phyloP scores from a whole-genome alignment of 2,329 filamentous ascomycete species.

The Alternaria triticimaculans region DNA sequence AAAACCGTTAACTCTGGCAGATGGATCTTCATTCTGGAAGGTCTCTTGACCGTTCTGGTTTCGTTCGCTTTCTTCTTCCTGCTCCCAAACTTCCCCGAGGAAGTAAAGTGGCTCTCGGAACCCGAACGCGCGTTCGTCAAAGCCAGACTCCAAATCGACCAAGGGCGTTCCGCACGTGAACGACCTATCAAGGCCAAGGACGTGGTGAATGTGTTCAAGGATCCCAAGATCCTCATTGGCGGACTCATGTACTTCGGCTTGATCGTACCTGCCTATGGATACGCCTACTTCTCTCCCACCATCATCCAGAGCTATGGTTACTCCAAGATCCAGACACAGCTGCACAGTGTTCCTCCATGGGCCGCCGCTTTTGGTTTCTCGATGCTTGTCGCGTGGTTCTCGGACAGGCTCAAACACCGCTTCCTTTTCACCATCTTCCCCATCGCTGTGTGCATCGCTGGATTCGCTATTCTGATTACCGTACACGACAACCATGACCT shows the following conservation, averaged over 20 bases:
- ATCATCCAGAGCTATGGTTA: slow-evolving; percentile 61
- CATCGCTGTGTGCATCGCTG: slow-evolving; percentile 72
- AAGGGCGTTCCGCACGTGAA: slow-evolving; percentile 56
- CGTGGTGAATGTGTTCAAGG: slow-evolving; percentile 56
- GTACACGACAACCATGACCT: slow-evolving; percentile 71
- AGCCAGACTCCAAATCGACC: slow-evolving; percentile 55
- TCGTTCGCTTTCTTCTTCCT: slow-evolving; percentile 56
- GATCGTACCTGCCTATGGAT: slow-evolving; percentile 50
- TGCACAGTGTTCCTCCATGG: slow-evolving; percentile 66
- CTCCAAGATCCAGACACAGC: slow-evolving; percentile 60
- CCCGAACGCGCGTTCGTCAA: slow-evolving; percentile 57
- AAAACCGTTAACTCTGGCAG: background rate
- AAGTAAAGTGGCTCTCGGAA: slow-evolving; percentile 55
- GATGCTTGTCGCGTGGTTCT: slow-evolving; percentile 74
- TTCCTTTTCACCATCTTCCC: slow-evolving; percentile 74
- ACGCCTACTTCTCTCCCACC: slow-evolving; percentile 56
- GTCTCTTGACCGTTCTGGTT: slow-evolving; percentile 53
- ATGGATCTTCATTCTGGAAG: slow-evolving; percentile 81
- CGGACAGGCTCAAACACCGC: slow-evolving; percentile 75
- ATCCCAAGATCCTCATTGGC: slow-evolving; percentile 57
- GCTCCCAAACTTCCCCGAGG: slow-evolving; percentile 58
- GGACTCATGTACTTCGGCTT: slow-evolving; percentile 62
- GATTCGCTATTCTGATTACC: slow-evolving; percentile 75
- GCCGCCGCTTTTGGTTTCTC: slow-evolving; percentile 78
- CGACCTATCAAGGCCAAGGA: slow-evolving; percentile 53